Evolutionary conservation across 208 protist species (phyloP).

Genomic region (Leishmania aethiopica): DNA sequence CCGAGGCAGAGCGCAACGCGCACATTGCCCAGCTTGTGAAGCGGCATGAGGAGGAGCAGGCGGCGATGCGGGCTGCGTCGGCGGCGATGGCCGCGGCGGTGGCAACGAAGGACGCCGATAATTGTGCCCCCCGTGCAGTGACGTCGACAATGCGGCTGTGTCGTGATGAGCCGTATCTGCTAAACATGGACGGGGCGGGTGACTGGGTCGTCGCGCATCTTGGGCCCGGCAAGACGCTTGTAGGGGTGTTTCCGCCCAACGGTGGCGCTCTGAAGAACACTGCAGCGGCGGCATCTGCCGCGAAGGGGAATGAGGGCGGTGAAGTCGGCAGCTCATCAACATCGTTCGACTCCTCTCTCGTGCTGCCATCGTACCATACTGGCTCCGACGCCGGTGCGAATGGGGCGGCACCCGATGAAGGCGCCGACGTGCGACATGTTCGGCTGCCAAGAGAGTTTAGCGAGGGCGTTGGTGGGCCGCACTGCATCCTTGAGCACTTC

Average conservation of each 20-base stretch:
- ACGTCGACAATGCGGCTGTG: slow-evolving; percentile 31
- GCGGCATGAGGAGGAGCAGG: slow-evolving; percentile 25
- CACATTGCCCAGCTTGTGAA: slow-evolving; percentile 25
- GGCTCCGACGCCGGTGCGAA: neutral
- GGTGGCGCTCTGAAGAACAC: no score
- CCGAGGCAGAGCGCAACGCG: slow-evolving; percentile 32
- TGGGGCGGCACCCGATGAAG: neutral
- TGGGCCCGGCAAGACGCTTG: slow-evolving; percentile 28
- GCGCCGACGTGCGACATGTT: slow-evolving; percentile 8
- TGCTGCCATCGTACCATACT: neutral
- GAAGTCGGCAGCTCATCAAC: neutral
- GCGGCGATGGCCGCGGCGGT: slow-evolving; percentile 8
- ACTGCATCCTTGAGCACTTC: slow-evolving; percentile 29
- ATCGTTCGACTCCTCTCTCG: slow-evolving; percentile 29
- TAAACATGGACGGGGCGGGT: slow-evolving; percentile 75
- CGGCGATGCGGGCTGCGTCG: slow-evolving; percentile 8
- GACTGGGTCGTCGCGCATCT: slow-evolving; percentile 77
- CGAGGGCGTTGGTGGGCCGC: slow-evolving; percentile 29
- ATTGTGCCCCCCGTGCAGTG: slow-evolving; percentile 20
- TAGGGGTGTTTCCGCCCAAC: slow-evolving; percentile 32
- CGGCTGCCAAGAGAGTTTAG: slow-evolving; percentile 17
- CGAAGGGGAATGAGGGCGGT: neutral
- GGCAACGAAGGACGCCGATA: slow-evolving; percentile 19
- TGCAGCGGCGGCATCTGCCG: neutral
- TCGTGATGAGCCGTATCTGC: slow-evolving; percentile 55